Evolutionary conservation across 225 moss, liverwort and hornwort species (phyloP).

Genomic region (Sphagnum tenellum): DNA sequence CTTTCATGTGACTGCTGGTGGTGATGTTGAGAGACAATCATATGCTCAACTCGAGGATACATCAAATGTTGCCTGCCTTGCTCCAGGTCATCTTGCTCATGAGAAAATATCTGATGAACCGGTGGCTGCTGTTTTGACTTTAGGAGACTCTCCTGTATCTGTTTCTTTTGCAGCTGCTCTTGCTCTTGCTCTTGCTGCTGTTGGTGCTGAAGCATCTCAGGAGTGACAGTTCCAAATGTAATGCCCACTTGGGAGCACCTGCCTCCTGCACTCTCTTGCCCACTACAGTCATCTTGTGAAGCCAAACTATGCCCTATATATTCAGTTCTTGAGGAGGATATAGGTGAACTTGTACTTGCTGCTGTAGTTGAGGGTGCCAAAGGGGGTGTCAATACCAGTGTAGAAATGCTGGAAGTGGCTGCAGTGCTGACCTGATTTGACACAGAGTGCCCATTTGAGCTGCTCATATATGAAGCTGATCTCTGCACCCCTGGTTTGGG

Average conservation of each 20-base stretch:
- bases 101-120: conserved; percentile 15
- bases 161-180: conserved; percentile 37
- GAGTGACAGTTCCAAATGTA: conserved; percentile 95
- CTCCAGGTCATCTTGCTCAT: conserved; percentile 32
- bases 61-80: conserved; percentile 13
- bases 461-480: conserved; percentile 30
- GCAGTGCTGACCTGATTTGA: conserved; percentile 21
- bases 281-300: conserved; percentile 30
- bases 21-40: conserved; percentile 24
- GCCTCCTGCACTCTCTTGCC: conserved; percentile 34
- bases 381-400: conserved; percentile 61
- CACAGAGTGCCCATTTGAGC: conserved; percentile 16
- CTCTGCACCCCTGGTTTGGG: conserved; percentile 19
- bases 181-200: conserved; percentile 51
- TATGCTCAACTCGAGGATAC: conserved; percentile 27
- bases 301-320: conserved; percentile 14
- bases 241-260: conserved; percentile 65
- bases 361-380: conserved; percentile 43
- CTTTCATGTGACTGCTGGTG: conserved; percentile 24
- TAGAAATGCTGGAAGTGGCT: conserved; percentile 24
- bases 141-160: conserved; percentile 18
- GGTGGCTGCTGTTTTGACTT: conserved; percentile 23
- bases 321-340: conserved; percentile 26
- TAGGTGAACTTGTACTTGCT: conserved; percentile 11
- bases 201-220: conserved; percentile 78